Base-by-base conservation (phyloP, 176 grass and related monocot genomes). In the Musa acuminata region DNA sequence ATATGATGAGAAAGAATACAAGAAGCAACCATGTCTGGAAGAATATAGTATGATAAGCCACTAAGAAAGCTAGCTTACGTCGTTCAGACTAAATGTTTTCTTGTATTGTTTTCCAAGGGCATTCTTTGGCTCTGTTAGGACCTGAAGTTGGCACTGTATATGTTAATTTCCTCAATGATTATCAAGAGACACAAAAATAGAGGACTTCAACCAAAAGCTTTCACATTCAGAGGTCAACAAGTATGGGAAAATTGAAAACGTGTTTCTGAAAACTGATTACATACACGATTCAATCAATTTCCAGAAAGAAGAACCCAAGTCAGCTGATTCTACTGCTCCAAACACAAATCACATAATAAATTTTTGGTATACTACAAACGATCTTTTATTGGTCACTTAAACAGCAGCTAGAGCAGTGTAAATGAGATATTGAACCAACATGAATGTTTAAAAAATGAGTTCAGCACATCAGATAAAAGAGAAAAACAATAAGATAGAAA, bases 81-180 rank as follows among this genome's bases (percentile, higher is more conserved):
- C 88, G 75, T 94, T 94, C 73, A 99, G 75, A 72, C 74, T 80
- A 87, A 99, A 99, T 79, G 91, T 91, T 82, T 99, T 99, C 84
- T 77, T 94, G 78, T 99, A 99, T 81, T 99, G 90, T 69, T 84
- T 94, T 54, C 88, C 93, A 80, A 99, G 90, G 22, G 95, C 89
- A 80, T 99, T 99, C 75, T 94, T 99, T 63, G 95, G 88, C 70
- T 99, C 86, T 53, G 84, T 91, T 68, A 99, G 84, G 71, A 99
- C 86, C 95, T 94, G 88, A 84, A 91, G 69, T 78, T 53, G 77
- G 84, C 73, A 19, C 83, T 75, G 71, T 57, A 64, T 77, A 13
- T 78, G 48, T 82, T 77, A 86, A 69, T 53, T 79, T 79, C 64
- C 77, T 13, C 14, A 51, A 19, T 9, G 13, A 49, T 70, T 23